These are phyloP conservation scores for Neurospora pannonica DNA, from an alignment of 495 filamentous ascomycete species.

Conservation along the genomic window DNA sequence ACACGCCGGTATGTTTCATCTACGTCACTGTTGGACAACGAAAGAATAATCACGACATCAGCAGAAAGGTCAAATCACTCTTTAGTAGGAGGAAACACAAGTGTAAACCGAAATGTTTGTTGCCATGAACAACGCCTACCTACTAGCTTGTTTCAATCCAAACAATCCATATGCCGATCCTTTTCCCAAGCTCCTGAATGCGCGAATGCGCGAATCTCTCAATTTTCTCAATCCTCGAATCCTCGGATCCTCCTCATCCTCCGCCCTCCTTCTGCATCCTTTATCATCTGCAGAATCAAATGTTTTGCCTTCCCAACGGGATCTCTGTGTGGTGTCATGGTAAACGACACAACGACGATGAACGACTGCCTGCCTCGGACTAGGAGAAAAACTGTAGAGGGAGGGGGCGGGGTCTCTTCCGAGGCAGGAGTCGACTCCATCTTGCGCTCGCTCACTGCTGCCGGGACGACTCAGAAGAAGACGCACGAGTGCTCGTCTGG, in stretches of 20 bases:
- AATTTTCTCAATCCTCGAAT: background rate
- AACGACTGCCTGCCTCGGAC: no score
- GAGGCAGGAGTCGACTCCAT: no score
- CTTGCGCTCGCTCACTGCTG: no score
- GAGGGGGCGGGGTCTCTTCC: no score
- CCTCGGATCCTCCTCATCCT: background rate
- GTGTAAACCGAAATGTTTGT: background rate
- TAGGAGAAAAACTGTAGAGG: no score
- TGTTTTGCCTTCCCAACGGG: background rate
- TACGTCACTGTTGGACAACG: no score
- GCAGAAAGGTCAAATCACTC: background rate
- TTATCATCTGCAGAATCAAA: background rate
- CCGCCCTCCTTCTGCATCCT: background rate
- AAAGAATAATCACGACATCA: background rate
- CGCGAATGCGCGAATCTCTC: background rate
- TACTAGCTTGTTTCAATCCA: background rate
- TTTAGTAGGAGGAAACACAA: fast-evolving
- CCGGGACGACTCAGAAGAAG: no score
- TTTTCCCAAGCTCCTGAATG: background rate
- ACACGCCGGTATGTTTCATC: background rate
- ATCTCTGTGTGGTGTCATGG: no score
- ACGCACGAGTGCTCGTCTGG: no score
- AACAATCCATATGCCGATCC: background rate
- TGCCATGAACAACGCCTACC: background rate
- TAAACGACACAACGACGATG: no score